These are phyloP conservation scores for Choricystis sp. DNA, from an alignment of 139 green algal genomes.

Conservation along the genomic window DNA sequence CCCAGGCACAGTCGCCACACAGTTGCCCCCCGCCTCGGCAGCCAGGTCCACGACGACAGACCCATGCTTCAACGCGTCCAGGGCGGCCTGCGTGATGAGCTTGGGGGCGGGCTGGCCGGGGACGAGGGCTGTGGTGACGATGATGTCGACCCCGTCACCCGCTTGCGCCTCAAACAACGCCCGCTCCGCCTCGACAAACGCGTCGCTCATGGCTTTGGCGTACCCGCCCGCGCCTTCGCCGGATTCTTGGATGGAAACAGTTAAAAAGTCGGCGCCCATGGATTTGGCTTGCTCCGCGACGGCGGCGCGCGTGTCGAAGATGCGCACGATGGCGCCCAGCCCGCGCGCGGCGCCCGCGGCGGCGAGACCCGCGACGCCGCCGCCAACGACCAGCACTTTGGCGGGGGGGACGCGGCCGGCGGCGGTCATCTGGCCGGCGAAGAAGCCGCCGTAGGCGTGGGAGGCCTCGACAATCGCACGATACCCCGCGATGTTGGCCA, in stretches of 20 bases:
- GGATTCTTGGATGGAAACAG: conserved; percentile 55
- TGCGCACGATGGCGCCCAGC: conserved; percentile 63
- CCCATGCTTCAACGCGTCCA: conserved; percentile 66
- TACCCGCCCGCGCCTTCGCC: conserved; percentile 61
- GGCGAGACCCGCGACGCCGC: conserved; percentile 46
- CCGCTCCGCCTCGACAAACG: conserved; percentile 66
- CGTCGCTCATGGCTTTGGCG: conserved; percentile 67
- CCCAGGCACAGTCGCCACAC: conserved; percentile 33
- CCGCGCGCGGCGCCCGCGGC: conserved; percentile 52
- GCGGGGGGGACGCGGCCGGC: conserved; percentile 58
- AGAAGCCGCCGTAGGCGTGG: conserved; percentile 63
- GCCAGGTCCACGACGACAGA: conserved; percentile 67
- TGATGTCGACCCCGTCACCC: conserved; percentile 78
- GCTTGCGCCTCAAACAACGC: conserved; percentile 49
- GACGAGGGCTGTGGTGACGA: conserved; percentile 77
- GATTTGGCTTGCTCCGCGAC: conserved; percentile 56
- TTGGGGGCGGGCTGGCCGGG: conserved; percentile 65
- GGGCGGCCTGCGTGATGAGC: conserved; percentile 64
- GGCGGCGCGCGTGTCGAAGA: conserved; percentile 65
- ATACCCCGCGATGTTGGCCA: conserved; percentile 77
- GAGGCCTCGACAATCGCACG: conserved; percentile 62
- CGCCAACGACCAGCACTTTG: conserved; percentile 61
- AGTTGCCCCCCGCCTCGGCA: conserved; percentile 60
- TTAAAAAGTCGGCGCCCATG: conserved; percentile 74
- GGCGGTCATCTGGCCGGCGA: conserved; percentile 80